Evolutionary conservation across 129 eudicot species (phyloP).

Genomic region (Chrysanthemum lavandulifolium): DNA sequence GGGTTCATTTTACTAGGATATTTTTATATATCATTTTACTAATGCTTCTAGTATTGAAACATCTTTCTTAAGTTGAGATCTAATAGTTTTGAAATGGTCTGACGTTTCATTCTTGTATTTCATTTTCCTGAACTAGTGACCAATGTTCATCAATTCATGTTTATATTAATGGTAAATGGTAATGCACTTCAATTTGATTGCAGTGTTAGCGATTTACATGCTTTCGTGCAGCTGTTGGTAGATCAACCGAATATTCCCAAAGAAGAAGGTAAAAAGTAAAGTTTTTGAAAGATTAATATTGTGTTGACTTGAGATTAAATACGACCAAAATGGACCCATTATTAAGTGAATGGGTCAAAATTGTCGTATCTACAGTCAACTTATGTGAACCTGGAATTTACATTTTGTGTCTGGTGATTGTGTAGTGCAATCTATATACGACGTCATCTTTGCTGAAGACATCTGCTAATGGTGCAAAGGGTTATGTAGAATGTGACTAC

Average conservation of each 20-base stretch:
- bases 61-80: neutral
- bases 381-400: neutral
- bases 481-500: neutral
- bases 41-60: neutral
- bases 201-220: constrained; percentile 73
- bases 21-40: neutral
- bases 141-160: neutral
- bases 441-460: constrained; percentile 76
- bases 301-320: no score
- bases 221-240: constrained; percentile 64
- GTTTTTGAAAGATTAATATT: neutral
- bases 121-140: neutral
- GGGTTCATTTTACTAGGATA: neutral
- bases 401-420: constrained; percentile 20
- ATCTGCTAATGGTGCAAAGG: constrained; percentile 36
- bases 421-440: constrained; percentile 77
- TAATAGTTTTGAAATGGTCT: constrained; percentile 18
- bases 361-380: no score
- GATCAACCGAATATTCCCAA: constrained; percentile 88
- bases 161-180: constrained; percentile 22
- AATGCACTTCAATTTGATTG: constrained; percentile 1
- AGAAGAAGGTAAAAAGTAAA: constrained; percentile 54
- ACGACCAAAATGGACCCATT: no score
- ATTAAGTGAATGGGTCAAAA: no score
- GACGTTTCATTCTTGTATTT: no score